A percentile compares a stretch with the other conserved stretches of the same genome.
Evolutionary conservation across 495 filamentous ascomycete species (phyloP).

Genomic region (Pseudomonodictys pantanalensis): DNA sequence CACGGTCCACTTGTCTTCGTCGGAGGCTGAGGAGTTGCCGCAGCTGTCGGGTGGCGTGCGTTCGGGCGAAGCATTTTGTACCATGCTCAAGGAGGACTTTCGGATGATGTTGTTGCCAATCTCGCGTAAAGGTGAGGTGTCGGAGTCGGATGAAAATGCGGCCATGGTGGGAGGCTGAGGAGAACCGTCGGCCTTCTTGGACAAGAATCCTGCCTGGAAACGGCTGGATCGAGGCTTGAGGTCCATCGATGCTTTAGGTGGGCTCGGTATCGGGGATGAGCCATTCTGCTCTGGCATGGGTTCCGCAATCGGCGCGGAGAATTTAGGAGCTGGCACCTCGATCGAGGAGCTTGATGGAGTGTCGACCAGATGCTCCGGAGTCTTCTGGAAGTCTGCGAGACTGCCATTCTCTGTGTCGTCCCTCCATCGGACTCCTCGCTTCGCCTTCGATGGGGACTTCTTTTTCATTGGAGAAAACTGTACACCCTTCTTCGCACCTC

Average conservation of each 20-base stretch:
- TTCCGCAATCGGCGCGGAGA: conserved; percentile 13
- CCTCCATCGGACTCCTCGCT: conserved; percentile 84
- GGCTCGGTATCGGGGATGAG: conserved; percentile 55
- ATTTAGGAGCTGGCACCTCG: conserved; percentile 38
- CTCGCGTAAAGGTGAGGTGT: conserved; percentile 64
- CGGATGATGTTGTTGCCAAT: conserved; percentile 62
- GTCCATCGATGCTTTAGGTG: conserved; percentile 51
- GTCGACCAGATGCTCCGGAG: conserved; percentile 62
- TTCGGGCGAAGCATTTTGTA: conserved; percentile 52
- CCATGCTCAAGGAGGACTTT: conserved; percentile 50
- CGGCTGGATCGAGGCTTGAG: conserved; percentile 57
- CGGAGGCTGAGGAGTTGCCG: conserved; percentile 40
- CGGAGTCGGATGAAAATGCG: conserved; percentile 56
- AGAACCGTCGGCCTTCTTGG: conserved; percentile 67
- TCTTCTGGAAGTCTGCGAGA: conserved; percentile 84
- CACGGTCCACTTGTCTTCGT: conserved; percentile 40
- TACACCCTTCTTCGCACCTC: conserved; percentile 68
- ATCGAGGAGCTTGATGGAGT: conserved; percentile 53
- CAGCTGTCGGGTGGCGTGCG: conserved; percentile 50
- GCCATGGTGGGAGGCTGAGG: conserved; percentile 32
- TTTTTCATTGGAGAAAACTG: conserved; percentile 78
- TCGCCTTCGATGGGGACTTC: conserved; percentile 58
- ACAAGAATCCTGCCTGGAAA: conserved; percentile 88
- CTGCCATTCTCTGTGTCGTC: conserved; percentile 82
- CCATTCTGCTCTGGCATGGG: conserved; percentile 39